These are phyloP conservation scores for Actinomucor elegans DNA, from an alignment of 371 early-diverging fungal genomes.

Conservation along the genomic window DNA sequence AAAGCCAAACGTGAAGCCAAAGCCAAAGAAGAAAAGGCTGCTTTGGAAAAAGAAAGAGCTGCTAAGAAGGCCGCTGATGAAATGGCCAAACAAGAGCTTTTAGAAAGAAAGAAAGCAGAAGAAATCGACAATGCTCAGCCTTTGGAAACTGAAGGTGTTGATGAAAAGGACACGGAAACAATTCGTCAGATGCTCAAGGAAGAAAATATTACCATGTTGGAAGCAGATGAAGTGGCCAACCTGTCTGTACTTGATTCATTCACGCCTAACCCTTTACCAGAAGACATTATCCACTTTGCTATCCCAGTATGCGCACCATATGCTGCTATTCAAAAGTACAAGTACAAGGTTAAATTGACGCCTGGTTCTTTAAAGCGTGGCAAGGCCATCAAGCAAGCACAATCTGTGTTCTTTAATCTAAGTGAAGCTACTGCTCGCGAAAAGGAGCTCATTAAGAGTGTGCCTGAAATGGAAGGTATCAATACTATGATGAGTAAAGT, in stretches of 20 bases:
- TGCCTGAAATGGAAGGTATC: constrained; percentile 85
- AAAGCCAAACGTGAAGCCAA: constrained; percentile 67
- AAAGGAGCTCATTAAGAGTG: constrained; percentile 75
- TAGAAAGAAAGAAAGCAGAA: constrained; percentile 1
- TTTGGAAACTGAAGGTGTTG: neutral
- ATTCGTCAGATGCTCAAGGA: constrained; percentile 72
- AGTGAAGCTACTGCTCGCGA: constrained; percentile 63
- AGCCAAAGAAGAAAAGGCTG: constrained; percentile 46
- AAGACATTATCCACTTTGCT: constrained; percentile 87
- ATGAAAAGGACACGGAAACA: constrained; percentile 56
- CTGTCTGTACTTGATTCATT: constrained; percentile 75
- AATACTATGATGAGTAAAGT: constrained; percentile 86
- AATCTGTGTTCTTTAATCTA: constrained; percentile 53
- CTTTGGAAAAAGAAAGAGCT: constrained; percentile 23
- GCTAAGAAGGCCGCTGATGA: constrained; percentile 30
- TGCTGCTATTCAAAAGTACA: constrained; percentile 81
- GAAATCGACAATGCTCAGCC: constrained; percentile 5
- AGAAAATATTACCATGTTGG: constrained; percentile 70
- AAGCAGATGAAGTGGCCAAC: constrained; percentile 65
- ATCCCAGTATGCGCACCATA: constrained; percentile 98
- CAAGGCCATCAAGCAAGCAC: constrained; percentile 62
- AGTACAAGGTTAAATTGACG: constrained; percentile 93
- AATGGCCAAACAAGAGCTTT: neutral
- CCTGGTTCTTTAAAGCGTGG: constrained; percentile 98
- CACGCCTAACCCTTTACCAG: constrained; percentile 73